Base-by-base conservation (phyloP, 2,329 filamentous ascomycete genomes). In the Colletotrichum falcatum region DNA sequence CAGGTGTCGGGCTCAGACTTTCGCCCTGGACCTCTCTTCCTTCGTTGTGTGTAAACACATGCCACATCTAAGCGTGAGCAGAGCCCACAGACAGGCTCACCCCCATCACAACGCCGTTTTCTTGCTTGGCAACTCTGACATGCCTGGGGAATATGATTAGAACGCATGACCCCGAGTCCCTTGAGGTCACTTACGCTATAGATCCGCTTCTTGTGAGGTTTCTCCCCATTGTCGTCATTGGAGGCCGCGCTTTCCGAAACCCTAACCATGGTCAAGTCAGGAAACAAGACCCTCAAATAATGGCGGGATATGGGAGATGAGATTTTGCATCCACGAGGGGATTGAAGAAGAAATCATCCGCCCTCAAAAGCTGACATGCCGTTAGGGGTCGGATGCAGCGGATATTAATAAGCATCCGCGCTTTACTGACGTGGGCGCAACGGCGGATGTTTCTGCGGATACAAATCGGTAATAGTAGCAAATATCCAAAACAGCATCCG, bases 51-150 rank as follows among this genome's bases (percentile, higher is more conserved):
- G 20, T 73, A 73, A 16, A 68, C 33, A 37, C 71, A 73, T 1
- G 56, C n/a, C 12, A 71, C 60, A 23, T 53, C 42, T 2, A 61
- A 44, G 12, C 42, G 60, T 7, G 33, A 44, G 37, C 71, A 73
- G 6, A 66, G 48, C 39, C 67, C 64, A 12, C 71, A 73, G 5
- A 49, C 28, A 14, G 71, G 71, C n/a, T 58, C 56, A 23, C 39
- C 37, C 5, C 68, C 71, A 23, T 73, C 71, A 30, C 71, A 73
- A 18, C 68, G 64, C 16, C 63, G 67, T 37, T 71, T 73, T 3
- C 68, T 61, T 26, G 53, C 37, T 20, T 68, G 42, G 16, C 71
- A 73, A 11, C 66, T 39, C 7, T 49, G 55, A 16, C 71, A 73
- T 39, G 71, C 68, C 71, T 72, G 6, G 6, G 12, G 26, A 20